Percentiles rank a stretch among this genome's conserved stretches.
These are phyloP conservation scores for Talaromyces adpressus DNA, from an alignment of 495 filamentous ascomycete species.

Conservation along the genomic window DNA sequence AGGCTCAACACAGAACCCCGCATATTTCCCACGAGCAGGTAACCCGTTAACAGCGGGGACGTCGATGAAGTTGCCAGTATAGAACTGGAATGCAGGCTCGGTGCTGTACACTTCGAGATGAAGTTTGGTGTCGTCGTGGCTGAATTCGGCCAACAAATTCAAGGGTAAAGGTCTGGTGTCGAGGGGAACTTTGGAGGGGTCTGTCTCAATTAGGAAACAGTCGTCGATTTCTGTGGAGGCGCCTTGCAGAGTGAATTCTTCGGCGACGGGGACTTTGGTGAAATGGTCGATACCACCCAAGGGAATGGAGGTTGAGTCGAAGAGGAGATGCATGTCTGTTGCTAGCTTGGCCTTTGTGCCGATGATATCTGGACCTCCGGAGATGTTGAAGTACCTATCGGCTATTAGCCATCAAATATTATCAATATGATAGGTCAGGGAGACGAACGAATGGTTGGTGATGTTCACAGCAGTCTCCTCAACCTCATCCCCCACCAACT, in stretches of 20 bases:
- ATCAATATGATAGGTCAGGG: background rate
- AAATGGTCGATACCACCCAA: conserved; percentile 42
- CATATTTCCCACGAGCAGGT: conserved; percentile 53
- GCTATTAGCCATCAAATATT: background rate
- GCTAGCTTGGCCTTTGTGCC: conserved; percentile 67
- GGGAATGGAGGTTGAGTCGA: conserved; percentile 65
- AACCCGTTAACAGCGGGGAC: conserved; percentile 62
- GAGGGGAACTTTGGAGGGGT: conserved; percentile 54
- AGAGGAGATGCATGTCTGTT: conserved; percentile 66
- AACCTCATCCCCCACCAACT: conserved; percentile 65
- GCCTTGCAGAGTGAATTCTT: conserved; percentile 60
- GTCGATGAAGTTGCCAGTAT: conserved; percentile 78
- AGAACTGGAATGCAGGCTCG: conserved; percentile 95
- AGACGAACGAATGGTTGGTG: conserved; percentile 84
- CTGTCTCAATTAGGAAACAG: conserved; percentile 73
- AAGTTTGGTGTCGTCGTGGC: conserved; percentile 61
- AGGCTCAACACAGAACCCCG: conserved; percentile 87
- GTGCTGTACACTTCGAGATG: conserved; percentile 82
- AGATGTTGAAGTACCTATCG: conserved; percentile 87
- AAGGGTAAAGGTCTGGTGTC: conserved; percentile 69
- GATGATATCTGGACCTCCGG: conserved; percentile 56
- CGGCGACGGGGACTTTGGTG: conserved; percentile 42
- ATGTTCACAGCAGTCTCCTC: conserved; percentile 85
- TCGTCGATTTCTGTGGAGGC: conserved; percentile 74
- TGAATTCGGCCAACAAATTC: conserved; percentile 55